A percentile compares a stretch with the other conserved stretches of the same genome.
phyloP scores from a whole-genome alignment of 1,284 basidiomycete species.

The Pascua guehoae region DNA sequence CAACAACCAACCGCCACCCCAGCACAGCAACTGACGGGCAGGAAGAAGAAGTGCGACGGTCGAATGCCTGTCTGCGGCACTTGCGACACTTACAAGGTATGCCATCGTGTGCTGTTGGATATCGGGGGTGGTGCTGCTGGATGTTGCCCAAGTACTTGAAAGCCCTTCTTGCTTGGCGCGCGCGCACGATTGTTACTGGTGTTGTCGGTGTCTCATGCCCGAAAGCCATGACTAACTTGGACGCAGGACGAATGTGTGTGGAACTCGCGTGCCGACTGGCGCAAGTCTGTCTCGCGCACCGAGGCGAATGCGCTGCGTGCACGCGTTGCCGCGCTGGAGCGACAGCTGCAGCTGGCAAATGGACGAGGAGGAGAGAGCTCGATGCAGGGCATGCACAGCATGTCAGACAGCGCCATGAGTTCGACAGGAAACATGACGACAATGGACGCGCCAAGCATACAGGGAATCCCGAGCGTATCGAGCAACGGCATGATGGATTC shows the following conservation, averaged over 20 bases:
- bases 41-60: constrained; percentile 42
- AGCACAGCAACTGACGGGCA: constrained; percentile 5
- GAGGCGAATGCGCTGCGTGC: constrained; percentile 28
- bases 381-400: too few species aligned
- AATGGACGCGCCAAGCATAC: too few species aligned
- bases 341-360: not conserved
- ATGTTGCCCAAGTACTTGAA: too few species aligned
- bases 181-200: too few species aligned
- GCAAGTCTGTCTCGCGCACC: constrained; percentile 26
- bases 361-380: too few species aligned
- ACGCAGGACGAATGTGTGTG: constrained; percentile 33
- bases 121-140: too few species aligned
- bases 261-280: constrained; percentile 24
- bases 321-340: constrained; percentile 28
- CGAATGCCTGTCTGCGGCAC: constrained; percentile 34
- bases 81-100: constrained; percentile 35
- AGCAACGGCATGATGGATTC: too few species aligned
- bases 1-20: not conserved
- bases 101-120: not conserved
- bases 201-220: too few species aligned
- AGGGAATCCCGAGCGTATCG: too few species aligned
- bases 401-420: too few species aligned
- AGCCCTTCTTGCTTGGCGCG: too few species aligned
- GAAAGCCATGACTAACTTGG: not conserved
- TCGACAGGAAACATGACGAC: too few species aligned